These are phyloP conservation scores for Ceraceosorus guamensis DNA, from an alignment of 1,284 basidiomycete genomes.

Conservation along the genomic window DNA sequence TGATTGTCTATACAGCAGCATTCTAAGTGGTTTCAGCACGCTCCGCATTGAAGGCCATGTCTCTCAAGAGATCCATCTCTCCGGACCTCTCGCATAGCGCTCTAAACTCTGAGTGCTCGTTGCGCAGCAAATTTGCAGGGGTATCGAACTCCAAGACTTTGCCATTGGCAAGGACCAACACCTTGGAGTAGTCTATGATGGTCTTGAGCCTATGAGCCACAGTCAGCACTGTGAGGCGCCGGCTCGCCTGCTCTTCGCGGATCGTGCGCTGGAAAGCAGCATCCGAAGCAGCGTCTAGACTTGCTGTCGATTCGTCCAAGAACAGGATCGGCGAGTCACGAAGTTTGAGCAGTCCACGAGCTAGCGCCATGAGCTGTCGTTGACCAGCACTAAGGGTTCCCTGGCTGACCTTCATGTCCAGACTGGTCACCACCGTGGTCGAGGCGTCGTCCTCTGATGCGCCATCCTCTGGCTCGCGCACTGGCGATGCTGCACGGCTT, in stretches of 20 bases:
- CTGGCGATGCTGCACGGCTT: slow-evolving; percentile 22
- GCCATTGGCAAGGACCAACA: slow-evolving; percentile 55
- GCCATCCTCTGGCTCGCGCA: slow-evolving; percentile 4
- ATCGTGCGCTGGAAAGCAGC: slow-evolving; percentile 53
- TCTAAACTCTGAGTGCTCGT: slow-evolving; percentile 26
- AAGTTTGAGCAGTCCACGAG: slow-evolving; percentile 53
- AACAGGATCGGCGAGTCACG: slow-evolving; percentile 54
- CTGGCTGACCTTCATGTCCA: slow-evolving; percentile 53
- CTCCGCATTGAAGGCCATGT: slow-evolving; percentile 23
- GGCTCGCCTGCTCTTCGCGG: slow-evolving; percentile 46
- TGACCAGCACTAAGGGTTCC: slow-evolving; percentile 56
- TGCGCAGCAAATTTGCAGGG: slow-evolving; percentile 57
- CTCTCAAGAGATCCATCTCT: slow-evolving; percentile 12
- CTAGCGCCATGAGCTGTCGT: slow-evolving; percentile 55
- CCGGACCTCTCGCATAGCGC: slow-evolving; percentile 38
- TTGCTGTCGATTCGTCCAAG: slow-evolving; percentile 55
- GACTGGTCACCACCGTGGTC: slow-evolving; percentile 51
- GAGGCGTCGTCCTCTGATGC: slow-evolving; percentile 24
- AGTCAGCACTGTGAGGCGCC: slow-evolving; percentile 52
- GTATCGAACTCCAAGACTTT: slow-evolving; percentile 72
- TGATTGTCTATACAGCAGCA: too few species aligned
- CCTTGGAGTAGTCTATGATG: slow-evolving; percentile 57
- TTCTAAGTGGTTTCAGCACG: background rate
- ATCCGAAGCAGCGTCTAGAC: slow-evolving; percentile 51
- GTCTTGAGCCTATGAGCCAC: slow-evolving; percentile 64